These are phyloP conservation scores for Alisma plantagoaquatica DNA, from an alignment of 106 monocot species.

Conservation along the genomic window DNA sequence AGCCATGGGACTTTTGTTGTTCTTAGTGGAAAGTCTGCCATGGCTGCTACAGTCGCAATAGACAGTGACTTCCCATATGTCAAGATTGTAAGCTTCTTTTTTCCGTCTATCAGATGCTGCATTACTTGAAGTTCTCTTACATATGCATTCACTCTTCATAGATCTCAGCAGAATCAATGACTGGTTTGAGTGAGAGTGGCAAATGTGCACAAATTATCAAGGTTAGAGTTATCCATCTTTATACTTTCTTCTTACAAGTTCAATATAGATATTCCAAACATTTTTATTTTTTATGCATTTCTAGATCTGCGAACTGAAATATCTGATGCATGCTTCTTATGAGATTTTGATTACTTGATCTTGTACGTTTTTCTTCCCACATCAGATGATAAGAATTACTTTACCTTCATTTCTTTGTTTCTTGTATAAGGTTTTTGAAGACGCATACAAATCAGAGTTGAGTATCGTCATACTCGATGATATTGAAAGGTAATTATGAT, in stretches of 20 bases:
- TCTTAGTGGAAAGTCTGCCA: conserved; percentile 88
- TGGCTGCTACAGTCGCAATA: conserved; percentile 84
- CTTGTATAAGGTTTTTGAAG: conserved; percentile 93
- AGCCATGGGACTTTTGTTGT: conserved; percentile 4
- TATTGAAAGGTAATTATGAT: conserved; percentile 99
- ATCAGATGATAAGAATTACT: too few relatives aligned
- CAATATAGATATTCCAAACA: not conserved
- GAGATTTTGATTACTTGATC: too few relatives aligned
- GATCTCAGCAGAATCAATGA: conserved; percentile 95
- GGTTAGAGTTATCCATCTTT: too few relatives aligned
- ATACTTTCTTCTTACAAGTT: too few relatives aligned
- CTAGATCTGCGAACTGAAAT: not conserved
- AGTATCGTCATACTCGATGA: conserved; percentile 97
- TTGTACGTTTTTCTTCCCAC: too few relatives aligned
- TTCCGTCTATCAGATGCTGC: too few relatives aligned
- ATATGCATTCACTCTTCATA: too few relatives aligned
- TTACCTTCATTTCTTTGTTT: not conserved
- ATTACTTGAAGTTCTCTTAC: too few relatives aligned
- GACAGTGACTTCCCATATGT: conserved; percentile 94
- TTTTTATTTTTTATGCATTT: not conserved
- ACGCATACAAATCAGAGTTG: conserved; percentile 90
- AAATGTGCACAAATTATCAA: conserved; percentile 89
- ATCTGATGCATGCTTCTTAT: too few relatives aligned
- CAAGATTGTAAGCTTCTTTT: conserved; percentile 77
- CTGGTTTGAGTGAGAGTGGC: conserved; percentile 85